Percentiles rank a stretch among this genome's conserved stretches.
Evolutionary conservation across 441 rosid species (phyloP).

Genomic region (Pelargonium australe): DNA sequence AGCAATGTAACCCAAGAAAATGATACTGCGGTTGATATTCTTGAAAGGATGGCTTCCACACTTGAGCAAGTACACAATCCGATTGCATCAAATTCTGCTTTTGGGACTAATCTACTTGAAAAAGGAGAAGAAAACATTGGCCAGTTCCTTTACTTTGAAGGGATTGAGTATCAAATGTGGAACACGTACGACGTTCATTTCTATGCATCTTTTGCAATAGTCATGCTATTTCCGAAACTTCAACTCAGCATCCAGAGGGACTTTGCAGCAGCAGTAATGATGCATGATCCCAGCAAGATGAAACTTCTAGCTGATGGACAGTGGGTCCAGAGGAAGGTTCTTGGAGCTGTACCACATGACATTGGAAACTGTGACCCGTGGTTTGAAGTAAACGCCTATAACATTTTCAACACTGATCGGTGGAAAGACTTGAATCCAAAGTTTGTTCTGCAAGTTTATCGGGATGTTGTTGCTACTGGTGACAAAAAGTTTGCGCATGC

Average conservation of each 20-base stretch:
- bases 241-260: slow-evolving; percentile 46
- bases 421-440: slow-evolving; percentile 95
- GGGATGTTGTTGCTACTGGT: slow-evolving; percentile 77
- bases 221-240: neutral
- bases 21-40: slow-evolving; percentile 51
- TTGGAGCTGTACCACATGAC: slow-evolving; percentile 93
- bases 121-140: slow-evolving; percentile 90
- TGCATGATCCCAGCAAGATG: slow-evolving; percentile 73
- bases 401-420: slow-evolving; percentile 51
- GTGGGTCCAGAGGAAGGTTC: slow-evolving; percentile 61
- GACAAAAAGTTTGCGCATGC: slow-evolving; percentile 67
- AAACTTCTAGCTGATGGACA: slow-evolving; percentile 53
- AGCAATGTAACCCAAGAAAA: slow-evolving; percentile 25
- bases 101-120: slow-evolving; percentile 74
- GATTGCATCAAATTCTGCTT: slow-evolving; percentile 56
- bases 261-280: slow-evolving; percentile 84
- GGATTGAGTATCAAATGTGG: slow-evolving; percentile 86
- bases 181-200: slow-evolving; percentile 46
- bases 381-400: slow-evolving; percentile 80
- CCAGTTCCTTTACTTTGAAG: slow-evolving; percentile 88
- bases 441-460: slow-evolving; percentile 80
- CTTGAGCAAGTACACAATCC: slow-evolving; percentile 62
- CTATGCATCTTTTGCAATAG: neutral
- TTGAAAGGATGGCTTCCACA: slow-evolving; percentile 60
- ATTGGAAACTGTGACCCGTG: slow-evolving; percentile 75